Conservation (phyloP, 371 early-diverging fungal genomes). For the Batkoa obscura region DNA sequence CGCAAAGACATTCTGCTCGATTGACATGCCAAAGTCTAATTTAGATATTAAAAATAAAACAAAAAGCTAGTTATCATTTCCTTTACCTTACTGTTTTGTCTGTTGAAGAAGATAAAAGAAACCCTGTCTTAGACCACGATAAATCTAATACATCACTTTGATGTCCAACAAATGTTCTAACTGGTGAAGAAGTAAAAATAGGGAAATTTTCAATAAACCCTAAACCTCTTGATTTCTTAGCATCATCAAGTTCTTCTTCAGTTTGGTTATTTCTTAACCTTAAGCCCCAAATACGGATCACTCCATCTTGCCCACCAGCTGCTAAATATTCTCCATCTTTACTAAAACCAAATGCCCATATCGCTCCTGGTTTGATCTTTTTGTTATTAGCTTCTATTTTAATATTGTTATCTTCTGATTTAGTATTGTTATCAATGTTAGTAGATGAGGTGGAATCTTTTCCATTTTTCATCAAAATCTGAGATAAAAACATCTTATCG, state of each 20-base stretch:
- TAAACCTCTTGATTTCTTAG: slow-evolving; percentile 2
- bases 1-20: slow-evolving; percentile 46
- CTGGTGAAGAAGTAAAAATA: slow-evolving; percentile 42
- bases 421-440: neutral
- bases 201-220: neutral
- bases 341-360: slow-evolving; percentile 44
- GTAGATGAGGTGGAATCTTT: neutral
- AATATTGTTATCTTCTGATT: neutral
- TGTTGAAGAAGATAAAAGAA: slow-evolving; percentile 61
- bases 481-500: neutral
- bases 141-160: slow-evolving; percentile 47
- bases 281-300: slow-evolving; percentile 53
- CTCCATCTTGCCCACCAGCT: slow-evolving; percentile 47
- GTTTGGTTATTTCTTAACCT: slow-evolving; percentile 5
- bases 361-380: slow-evolving; percentile 9
- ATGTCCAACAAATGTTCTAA: slow-evolving; percentile 48
- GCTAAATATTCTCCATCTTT: slow-evolving; percentile 63
- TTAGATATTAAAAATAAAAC: neutral
- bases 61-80: neutral
- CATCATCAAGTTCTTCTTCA: slow-evolving; percentile 10
- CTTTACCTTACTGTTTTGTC: slow-evolving; percentile 52
- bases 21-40: slow-evolving; percentile 62
- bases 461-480: neutral
- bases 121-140: slow-evolving; percentile 71
- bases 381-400: neutral